These are phyloP conservation scores for Aspergillus nidulans DNA, from an alignment of 495 filamentous ascomycete species.

Conservation along the genomic window DNA sequence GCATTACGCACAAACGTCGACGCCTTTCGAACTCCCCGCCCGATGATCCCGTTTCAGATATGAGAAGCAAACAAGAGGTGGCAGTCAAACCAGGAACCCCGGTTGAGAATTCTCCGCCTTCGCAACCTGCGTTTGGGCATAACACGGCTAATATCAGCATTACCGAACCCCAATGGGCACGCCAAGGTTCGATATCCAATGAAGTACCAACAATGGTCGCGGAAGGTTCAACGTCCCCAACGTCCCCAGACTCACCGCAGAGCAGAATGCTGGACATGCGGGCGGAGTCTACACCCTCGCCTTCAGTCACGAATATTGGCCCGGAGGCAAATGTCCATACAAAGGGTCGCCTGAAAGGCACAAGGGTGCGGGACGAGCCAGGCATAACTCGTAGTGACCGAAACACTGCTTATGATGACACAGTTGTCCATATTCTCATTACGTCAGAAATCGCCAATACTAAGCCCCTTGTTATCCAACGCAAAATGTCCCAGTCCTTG, in stretches of 20 bases:
- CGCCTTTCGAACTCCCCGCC: constrained; percentile 1
- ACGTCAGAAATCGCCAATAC: constrained; percentile 60
- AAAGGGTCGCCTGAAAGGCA: neutral
- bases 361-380: neutral
- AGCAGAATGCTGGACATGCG: neutral
- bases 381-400: neutral
- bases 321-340: neutral
- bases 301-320: neutral
- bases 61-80: neutral
- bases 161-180: neutral
- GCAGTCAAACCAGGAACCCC: neutral
- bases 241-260: neutral
- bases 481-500: constrained; percentile 60
- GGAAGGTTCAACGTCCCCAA: neutral
- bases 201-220: neutral
- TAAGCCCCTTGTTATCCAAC: constrained; percentile 60
- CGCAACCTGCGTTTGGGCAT: neutral
- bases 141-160: neutral
- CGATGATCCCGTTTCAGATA: constrained; percentile 3
- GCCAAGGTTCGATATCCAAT: neutral
- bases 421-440: constrained; percentile 66
- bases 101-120: neutral
- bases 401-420: constrained; percentile 23
- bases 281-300: neutral
- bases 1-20: constrained; percentile 8